Conservation (phyloP, 1,284 basidiomycete species). For the Rhodotorula sp. region DNA sequence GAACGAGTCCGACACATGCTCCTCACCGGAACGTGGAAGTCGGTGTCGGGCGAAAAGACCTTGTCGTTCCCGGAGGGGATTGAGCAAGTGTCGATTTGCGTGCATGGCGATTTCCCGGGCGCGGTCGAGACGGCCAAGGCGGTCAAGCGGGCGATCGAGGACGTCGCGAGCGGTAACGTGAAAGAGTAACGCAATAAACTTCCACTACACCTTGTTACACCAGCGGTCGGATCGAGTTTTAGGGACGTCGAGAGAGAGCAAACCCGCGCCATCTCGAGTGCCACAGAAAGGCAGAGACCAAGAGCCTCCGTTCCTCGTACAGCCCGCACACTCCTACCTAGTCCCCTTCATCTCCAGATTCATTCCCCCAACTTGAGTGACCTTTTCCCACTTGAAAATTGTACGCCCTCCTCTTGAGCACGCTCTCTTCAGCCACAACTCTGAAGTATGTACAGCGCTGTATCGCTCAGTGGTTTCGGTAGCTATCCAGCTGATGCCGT, state of each 20-base stretch:
- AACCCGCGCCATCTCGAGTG: not conserved
- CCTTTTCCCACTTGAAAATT: no score
- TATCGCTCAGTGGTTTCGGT: no score
- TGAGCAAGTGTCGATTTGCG: constrained; percentile 60
- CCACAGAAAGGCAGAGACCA: not conserved
- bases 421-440: no score
- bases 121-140: constrained; percentile 17
- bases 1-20: constrained; percentile 56
- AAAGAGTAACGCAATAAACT: no score
- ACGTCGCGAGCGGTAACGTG: constrained; percentile 6
- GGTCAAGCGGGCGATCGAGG: constrained; percentile 23
- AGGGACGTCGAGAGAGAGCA: not conserved
- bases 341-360: no score
- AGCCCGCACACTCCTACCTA: no score
- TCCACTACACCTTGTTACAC: no score
- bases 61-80: constrained; percentile 55
- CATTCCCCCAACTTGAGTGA: no score
- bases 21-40: constrained; percentile 54
- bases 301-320: not conserved
- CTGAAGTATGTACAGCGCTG: no score
- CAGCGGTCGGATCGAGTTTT: not conserved
- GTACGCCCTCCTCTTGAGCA: no score
- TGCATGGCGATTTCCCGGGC: constrained; percentile 64
- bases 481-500: no score
- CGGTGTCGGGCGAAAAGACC: constrained; percentile 47